Evolutionary conservation across 2,329 filamentous ascomycete species (phyloP), one percentile per base, ranked within the genome.

Genomic region (Monilinia vaccinii-corymbosi): DNA sequence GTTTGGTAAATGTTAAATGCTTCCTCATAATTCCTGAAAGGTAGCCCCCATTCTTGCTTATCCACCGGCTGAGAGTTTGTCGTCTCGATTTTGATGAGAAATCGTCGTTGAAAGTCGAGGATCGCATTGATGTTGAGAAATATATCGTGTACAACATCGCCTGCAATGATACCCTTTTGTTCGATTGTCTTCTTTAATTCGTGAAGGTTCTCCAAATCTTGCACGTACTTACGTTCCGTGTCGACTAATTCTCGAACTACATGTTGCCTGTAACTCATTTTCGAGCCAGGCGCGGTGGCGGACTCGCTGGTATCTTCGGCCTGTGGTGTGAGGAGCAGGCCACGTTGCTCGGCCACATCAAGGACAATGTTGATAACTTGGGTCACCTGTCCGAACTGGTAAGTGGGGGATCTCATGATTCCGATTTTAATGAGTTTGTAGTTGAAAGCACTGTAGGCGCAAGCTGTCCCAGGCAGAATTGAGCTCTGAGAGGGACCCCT

Each of bases 71-170:
- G 83, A 4, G 89, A 91, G 70, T 97, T 96, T 42, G 92, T 95
- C 32, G 95, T 95, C 76, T 99, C 94, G 64, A 99, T 89, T 59
- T 91, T 87, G 69, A 99, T 97, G 51, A 99, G 79, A 70, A 99
- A 97, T 32, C 92, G 85, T 64, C 95, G 87, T 71, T 97, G 93
- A 72, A 97, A 96, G 73, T 99, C 94, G 56, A 99, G 81, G 51
- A 99, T 89, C 34, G 89, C 85, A 72, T 97, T 96, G 71, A 97
- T 85, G 74, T 99, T 99, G 63, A 97, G 80, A 75, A 99, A 99
- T 64, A 99, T 97, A 70, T 92, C 86, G 75, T 97, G 92, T 25
- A 96, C 87, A 11, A 87, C 84, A 72, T 99, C 94, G 58, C 94
- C 93, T 2, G 90, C 88, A 64, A 97, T 85, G 42, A 91, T 84